Conservation (phyloP, 2,329 filamentous ascomycete genomes). For the Phaeosphaeriaceae sp. region DNA sequence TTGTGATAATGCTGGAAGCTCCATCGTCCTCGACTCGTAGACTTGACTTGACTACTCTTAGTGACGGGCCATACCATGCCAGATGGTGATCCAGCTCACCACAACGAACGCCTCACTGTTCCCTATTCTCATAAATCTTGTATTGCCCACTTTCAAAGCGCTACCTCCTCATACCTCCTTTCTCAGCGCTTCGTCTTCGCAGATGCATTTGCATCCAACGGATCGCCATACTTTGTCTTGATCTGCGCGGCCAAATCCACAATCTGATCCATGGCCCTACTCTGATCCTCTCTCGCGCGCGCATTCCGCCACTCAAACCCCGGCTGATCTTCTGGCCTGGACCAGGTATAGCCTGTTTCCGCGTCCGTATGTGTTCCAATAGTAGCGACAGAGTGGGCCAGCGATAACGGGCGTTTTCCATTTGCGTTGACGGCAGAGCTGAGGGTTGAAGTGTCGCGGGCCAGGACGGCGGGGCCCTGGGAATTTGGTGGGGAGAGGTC, state of each 20-base stretch:
- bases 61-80: too few species aligned
- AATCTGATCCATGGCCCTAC: slow-evolving; percentile 42
- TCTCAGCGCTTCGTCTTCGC: slow-evolving; percentile 36
- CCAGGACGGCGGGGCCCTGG: slow-evolving; percentile 44
- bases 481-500: slow-evolving; percentile 64
- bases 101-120: too few species aligned
- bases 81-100: too few species aligned
- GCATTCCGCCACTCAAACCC: slow-evolving; percentile 48
- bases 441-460: slow-evolving; percentile 29
- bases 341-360: slow-evolving; percentile 48
- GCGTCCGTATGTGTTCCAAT: slow-evolving; percentile 21
- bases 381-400: slow-evolving; percentile 20
- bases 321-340: slow-evolving; percentile 44
- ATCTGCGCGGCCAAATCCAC: slow-evolving; percentile 44
- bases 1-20: too few species aligned
- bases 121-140: neutral
- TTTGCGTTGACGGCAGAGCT: slow-evolving; percentile 44
- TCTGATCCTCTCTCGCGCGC: slow-evolving; percentile 45
- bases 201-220: slow-evolving; percentile 38
- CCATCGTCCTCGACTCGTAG: too few species aligned
- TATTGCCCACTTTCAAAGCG: neutral
- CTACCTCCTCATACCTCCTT: neutral
- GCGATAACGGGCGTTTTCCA: slow-evolving; percentile 42
- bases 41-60: too few species aligned
- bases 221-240: slow-evolving; percentile 45